Base-by-base conservation (phyloP, 441 rosid species). In the Pelargonium cotyledonis region DNA sequence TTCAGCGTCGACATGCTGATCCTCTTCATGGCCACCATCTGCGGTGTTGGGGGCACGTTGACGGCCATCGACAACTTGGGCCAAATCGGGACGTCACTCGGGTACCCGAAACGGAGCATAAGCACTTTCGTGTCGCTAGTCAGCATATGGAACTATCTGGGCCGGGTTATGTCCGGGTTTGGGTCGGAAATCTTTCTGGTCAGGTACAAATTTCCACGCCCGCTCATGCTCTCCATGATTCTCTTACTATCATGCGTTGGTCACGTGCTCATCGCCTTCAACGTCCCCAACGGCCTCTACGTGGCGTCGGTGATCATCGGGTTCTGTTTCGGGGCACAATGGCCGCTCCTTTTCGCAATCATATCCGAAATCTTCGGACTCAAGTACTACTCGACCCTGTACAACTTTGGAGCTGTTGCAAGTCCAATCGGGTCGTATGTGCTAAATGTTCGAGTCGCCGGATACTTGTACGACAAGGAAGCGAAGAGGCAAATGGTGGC, bases 121-220 rank as follows among this genome's bases (percentile, higher is more conserved):
- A 83, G 82, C 40, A 70, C 96, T 0, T 88, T 89, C 64, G 89
- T 93, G 64, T 93, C 98, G 1, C 83, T 93, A 5, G 96, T 90
- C 1, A 93, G 98, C 82, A 89, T 93, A 68, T 93, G 97, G 97
- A 90, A 88, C 66, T 93, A 82, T 73, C 89, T 89, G 2, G 97
- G 98, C 44, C 80, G 97, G 70, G 91, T 93, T 0, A 86, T 85
- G 68, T 67, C 97, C 0, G 98, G 97, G 2, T 92, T 86, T 64
- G 89, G 91, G 63, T 93, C 97, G 0, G 97, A 93, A 71, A 66
- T 68, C 65, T 71, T 92, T 21, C 76, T 90, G 0, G 77, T 74
- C 10, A 87, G 80, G 67, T 82, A 82, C 75, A 86, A 84, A 68
- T 26, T 85, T 11, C 98, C 98, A 0, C 75, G 96, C 21, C 92